A percentile compares a stretch with the other conserved stretches of the same genome.
Evolutionary conservation across 768 basidiomycete species (phyloP).

Genomic region (Clitopilus hobsonii): DNA sequence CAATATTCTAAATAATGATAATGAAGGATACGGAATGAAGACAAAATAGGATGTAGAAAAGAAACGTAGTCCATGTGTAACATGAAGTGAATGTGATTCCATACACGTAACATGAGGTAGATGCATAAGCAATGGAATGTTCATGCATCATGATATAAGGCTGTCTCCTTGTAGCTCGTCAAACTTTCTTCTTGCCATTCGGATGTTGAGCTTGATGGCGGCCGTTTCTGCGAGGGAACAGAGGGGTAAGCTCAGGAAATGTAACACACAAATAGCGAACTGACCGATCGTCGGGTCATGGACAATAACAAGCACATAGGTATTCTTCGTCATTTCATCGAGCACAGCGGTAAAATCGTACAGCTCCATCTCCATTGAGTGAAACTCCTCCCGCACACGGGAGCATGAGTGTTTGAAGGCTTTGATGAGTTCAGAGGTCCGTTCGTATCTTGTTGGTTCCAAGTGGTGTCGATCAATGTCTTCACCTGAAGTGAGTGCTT

Average conservation of each 20-base stretch:
- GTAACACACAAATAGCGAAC: slow-evolving; percentile 13
- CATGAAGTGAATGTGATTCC: too few relatives aligned
- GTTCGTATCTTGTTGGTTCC: slow-evolving; percentile 73
- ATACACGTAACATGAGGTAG: too few relatives aligned
- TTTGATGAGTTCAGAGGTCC: slow-evolving; percentile 91
- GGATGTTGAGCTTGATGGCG: slow-evolving; percentile 83
- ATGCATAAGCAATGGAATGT: too few relatives aligned
- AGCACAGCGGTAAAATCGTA: slow-evolving; percentile 84
- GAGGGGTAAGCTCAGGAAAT: background rate
- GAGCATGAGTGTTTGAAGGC: slow-evolving; percentile 91
- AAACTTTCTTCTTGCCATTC: slow-evolving; percentile 81
- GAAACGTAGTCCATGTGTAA: background rate
- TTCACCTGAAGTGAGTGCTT: slow-evolving; percentile 14
- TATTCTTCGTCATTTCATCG: slow-evolving; percentile 90
- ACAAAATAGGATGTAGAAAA: background rate
- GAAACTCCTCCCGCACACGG: slow-evolving; percentile 80
- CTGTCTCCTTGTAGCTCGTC: slow-evolving; percentile 83
- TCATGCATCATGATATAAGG: slow-evolving; percentile 35
- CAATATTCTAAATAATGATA: background rate
- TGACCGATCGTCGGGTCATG: slow-evolving; percentile 86
- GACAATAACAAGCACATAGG: slow-evolving; percentile 86
- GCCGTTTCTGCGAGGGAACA: slow-evolving; percentile 67
- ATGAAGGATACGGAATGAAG: background rate
- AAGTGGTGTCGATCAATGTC: slow-evolving; percentile 38
- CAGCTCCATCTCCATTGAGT: slow-evolving; percentile 82